Conservation (phyloP, 2,329 filamentous ascomycete genomes). For the Samsoniella hepiali region DNA sequence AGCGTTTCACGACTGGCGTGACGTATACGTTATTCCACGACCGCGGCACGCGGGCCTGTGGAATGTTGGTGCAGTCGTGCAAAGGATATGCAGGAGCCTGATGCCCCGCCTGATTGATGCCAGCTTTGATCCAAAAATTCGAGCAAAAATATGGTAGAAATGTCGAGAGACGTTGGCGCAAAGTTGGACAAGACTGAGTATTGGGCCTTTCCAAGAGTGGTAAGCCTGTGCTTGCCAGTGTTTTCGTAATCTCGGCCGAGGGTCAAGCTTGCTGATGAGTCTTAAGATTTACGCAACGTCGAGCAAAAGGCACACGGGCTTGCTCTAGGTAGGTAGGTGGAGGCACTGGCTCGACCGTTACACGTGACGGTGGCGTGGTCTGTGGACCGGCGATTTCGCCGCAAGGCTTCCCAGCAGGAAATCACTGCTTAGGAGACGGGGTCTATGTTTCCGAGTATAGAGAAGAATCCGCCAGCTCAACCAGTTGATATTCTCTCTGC, state of each 20-base stretch:
- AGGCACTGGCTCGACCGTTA: not conserved
- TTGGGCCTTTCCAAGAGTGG: not conserved
- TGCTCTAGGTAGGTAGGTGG: not conserved
- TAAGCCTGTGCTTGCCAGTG: not conserved
- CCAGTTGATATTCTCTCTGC: not conserved
- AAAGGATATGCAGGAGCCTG: not conserved
- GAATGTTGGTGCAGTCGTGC: not conserved
- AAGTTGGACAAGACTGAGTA: not conserved
- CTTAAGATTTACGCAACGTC: not conserved
- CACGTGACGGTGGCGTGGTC: constrained; percentile 3
- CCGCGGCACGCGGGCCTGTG: not conserved
- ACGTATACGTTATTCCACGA: not conserved
- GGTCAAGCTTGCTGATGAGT: not conserved
- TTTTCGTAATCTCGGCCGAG: not conserved
- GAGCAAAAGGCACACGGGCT: not conserved
- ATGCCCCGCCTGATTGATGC: constrained; percentile 4
- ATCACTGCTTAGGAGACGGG: not conserved
- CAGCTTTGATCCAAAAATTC: not conserved
- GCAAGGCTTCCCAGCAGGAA: not conserved
- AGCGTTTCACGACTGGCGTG: not conserved
- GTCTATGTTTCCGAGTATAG: not conserved
- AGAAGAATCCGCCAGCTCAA: not conserved
- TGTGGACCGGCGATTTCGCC: not conserved
- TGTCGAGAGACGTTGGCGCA: not conserved
- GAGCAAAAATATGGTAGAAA: not conserved